phyloP scores from a whole-genome alignment of 2,329 filamentous ascomycete species.

The Cadophora luteo-olivacea region DNA sequence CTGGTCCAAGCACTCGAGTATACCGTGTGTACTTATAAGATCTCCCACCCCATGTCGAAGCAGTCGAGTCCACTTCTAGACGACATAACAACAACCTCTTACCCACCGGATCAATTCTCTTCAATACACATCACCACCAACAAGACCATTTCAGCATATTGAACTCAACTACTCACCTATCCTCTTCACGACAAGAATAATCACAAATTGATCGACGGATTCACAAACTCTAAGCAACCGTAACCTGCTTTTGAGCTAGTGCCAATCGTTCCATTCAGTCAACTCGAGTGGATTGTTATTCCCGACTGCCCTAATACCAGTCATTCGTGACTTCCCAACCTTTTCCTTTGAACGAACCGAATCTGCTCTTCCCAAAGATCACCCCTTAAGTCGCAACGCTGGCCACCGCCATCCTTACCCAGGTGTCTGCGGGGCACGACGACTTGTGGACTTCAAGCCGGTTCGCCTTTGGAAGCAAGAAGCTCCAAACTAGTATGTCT shows the following conservation, averaged over 20 bases:
- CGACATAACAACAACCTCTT: conserved; percentile 13
- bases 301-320: too few species aligned
- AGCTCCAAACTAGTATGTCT: conserved; percentile 18
- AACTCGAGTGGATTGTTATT: neutral
- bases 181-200: neutral
- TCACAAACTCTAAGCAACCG: neutral
- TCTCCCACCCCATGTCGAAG: conserved; percentile 11
- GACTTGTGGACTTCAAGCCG: conserved; percentile 17
- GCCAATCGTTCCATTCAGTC: neutral
- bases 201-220: neutral
- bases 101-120: neutral
- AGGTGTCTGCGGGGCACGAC: conserved; percentile 26
- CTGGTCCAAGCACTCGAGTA: conserved; percentile 28
- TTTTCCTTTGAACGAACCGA: neutral
- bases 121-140: neutral
- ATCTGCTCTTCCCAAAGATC: conserved; percentile 19
- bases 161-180: neutral
- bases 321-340: conserved; percentile 7
- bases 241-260: conserved; percentile 3
- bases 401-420: conserved; percentile 34
- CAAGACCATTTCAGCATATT: neutral
- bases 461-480: conserved; percentile 14
- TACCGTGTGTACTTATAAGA: conserved; percentile 31
- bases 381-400: conserved; percentile 35
- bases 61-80: conserved; percentile 3